A percentile compares a stretch with the other conserved stretches of the same genome.
These are phyloP conservation scores for Fusarium nurragi DNA, from an alignment of 2,329 filamentous ascomycete genomes.

Conservation along the genomic window DNA sequence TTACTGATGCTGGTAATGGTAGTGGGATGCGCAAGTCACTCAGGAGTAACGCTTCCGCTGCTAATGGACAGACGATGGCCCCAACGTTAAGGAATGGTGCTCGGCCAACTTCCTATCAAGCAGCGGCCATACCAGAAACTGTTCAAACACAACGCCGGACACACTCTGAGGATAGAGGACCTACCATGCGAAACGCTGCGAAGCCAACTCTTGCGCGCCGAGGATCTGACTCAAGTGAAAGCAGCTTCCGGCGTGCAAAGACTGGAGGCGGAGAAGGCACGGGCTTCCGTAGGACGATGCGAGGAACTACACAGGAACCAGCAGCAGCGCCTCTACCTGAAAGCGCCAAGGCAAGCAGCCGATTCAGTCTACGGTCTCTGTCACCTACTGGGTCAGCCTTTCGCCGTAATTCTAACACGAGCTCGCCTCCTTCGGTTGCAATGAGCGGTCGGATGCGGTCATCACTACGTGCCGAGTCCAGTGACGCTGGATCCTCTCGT, in stretches of 20 bases:
- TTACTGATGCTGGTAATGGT: neutral
- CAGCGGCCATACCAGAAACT: slow-evolving; percentile 21
- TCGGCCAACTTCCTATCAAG: slow-evolving; percentile 48
- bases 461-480: slow-evolving; percentile 56
- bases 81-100: slow-evolving; percentile 10
- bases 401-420: slow-evolving; percentile 51
- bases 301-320: slow-evolving; percentile 50
- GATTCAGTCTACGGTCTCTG: slow-evolving; percentile 74
- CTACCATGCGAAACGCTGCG: slow-evolving; percentile 30
- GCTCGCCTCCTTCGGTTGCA: slow-evolving; percentile 52
- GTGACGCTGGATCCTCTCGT: slow-evolving; percentile 49
- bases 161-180: slow-evolving; percentile 40
- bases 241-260: slow-evolving; percentile 79
- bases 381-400: slow-evolving; percentile 71
- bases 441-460: slow-evolving; percentile 54
- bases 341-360: slow-evolving; percentile 54
- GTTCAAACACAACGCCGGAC: slow-evolving; percentile 38
- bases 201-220: slow-evolving; percentile 59
- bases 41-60: slow-evolving; percentile 26
- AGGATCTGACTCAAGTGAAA: slow-evolving; percentile 75
- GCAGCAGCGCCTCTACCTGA: slow-evolving; percentile 42
- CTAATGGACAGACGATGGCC: slow-evolving; percentile 7
- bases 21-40: slow-evolving; percentile 41
- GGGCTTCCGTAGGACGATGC: slow-evolving; percentile 79
- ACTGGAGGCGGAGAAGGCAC: slow-evolving; percentile 59